Percentiles rank a stretch among this genome's conserved stretches.
These are phyloP conservation scores for Penicillium hesseltinei DNA, from an alignment of 2,329 filamentous ascomycete species.

Conservation along the genomic window DNA sequence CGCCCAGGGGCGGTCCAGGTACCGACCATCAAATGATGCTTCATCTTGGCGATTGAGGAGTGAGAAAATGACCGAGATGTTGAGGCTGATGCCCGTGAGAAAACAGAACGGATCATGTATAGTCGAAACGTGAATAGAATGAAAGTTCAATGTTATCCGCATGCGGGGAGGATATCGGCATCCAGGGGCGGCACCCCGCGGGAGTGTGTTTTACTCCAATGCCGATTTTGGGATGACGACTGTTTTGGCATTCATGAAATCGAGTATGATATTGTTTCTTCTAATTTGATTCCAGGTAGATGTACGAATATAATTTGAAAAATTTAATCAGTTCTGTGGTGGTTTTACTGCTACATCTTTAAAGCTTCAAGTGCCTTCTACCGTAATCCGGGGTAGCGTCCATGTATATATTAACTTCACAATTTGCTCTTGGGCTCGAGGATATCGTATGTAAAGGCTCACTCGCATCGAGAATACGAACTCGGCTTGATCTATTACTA, in stretches of 20 bases:
- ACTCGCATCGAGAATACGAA: neutral
- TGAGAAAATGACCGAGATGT: slow-evolving; percentile 13
- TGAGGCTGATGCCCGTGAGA: slow-evolving; percentile 7
- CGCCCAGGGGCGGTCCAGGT: slow-evolving; percentile 88
- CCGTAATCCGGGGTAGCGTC: neutral
- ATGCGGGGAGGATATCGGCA: slow-evolving; percentile 21
- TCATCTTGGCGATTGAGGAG: slow-evolving; percentile 54
- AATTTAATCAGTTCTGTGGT: neutral
- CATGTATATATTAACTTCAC: neutral
- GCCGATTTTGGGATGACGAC: neutral
- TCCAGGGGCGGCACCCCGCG: slow-evolving; percentile 20
- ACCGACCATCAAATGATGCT: slow-evolving; percentile 87
- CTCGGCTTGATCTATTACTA: neutral
- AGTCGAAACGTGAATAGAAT: slow-evolving; percentile 11
- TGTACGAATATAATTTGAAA: neutral
- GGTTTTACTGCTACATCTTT: too few species aligned
- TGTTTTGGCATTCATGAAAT: neutral
- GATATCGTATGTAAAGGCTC: neutral
- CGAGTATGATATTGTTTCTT: neutral
- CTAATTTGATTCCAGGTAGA: neutral
- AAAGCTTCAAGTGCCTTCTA: neutral
- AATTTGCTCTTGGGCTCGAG: neutral
- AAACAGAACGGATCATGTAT: slow-evolving; percentile 18
- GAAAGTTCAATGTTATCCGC: slow-evolving; percentile 10
- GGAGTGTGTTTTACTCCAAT: slow-evolving; percentile 1